Conservation (phyloP, 1,284 basidiomycete species). For the Sporisorium exsertum region DNA sequence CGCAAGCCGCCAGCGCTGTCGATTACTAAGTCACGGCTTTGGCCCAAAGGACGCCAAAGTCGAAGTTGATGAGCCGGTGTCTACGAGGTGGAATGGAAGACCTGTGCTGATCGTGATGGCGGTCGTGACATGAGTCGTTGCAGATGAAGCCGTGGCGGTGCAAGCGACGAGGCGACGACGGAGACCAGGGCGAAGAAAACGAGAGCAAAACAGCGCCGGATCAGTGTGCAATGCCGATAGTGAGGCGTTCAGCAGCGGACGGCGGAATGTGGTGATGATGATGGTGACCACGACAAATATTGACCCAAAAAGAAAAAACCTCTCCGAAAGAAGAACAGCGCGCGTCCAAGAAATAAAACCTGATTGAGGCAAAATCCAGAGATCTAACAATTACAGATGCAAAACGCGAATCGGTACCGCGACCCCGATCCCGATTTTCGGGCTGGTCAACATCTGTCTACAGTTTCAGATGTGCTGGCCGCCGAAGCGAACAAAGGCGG, state of each 20-base stretch:
- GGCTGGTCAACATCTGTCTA: no score
- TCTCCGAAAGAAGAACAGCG: neutral
- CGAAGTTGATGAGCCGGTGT: neutral
- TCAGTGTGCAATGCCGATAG: neutral
- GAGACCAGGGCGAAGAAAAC: neutral
- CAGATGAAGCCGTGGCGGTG: neutral
- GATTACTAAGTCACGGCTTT: neutral
- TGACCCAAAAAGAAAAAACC: neutral
- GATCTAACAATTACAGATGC: no score
- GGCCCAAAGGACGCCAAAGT: neutral
- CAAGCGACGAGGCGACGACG: no score
- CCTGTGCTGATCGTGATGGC: conserved; percentile 3
- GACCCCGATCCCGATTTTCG: no score
- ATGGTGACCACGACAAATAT: neutral
- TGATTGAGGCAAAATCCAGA: no score
- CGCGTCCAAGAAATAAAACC: neutral
- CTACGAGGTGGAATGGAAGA: conserved; percentile 10
- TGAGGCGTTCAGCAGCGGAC: neutral
- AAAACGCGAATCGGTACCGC: no score
- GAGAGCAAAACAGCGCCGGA: neutral
- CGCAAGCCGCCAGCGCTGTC: neutral
- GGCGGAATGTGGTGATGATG: conserved; percentile 1
- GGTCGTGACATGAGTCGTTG: neutral
- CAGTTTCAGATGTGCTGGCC: no score
- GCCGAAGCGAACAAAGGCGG: no score